Base-by-base conservation (phyloP, 176 grass and related monocot species). In the Carex myosuroides region DNA sequence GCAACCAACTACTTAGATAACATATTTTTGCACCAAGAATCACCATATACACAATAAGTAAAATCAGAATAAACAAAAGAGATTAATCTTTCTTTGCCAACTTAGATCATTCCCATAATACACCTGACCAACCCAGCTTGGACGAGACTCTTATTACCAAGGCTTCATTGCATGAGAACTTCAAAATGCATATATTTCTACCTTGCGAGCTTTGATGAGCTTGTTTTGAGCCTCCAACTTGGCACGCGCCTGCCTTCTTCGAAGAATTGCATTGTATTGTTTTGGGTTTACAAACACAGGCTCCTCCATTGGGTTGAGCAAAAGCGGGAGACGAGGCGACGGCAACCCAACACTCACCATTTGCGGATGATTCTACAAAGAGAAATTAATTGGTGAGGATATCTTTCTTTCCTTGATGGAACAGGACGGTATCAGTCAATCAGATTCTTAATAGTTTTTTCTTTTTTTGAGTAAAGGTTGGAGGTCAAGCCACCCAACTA, bases 221-320 rank as follows among this genome's bases (percentile, higher is more conserved):
- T 96, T 99, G 82, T 99, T 99, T 90, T 99, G 90, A 52, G 93
- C 97, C 87, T 99, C 97, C 87, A 96, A 17, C 83, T 94, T 96
- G 76, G 97, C 97, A 81, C 91, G 93, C 37, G 86, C 86, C 29
- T 99, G 87, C 72, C 97, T 92, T 80, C 97, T 96, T 30, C 97
- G 87, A 70, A 99, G 90, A 44, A 99, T 99, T 32, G 97, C 97
- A 64, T 90, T 86, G 73, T 99, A 99, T 84, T 99, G 97, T 79
- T 99, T 99, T 55, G 97, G 85, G 85, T 99, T 99, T 55, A 99
- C 97, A 92, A 93, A 94, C 53, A 99, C 91, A 48, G 97, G 93
- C 56, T 93, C 91, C 85, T 95, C 97, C 70, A 83, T 88, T 81
- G 91, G 88, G 85, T 99, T 88, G 48, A 89, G 88, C 84, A 91